Evolutionary conservation across 176 grass and related monocot species (phyloP), one percentile per base, ranked within the genome.

Genomic region (Ensete ventricosum): DNA sequence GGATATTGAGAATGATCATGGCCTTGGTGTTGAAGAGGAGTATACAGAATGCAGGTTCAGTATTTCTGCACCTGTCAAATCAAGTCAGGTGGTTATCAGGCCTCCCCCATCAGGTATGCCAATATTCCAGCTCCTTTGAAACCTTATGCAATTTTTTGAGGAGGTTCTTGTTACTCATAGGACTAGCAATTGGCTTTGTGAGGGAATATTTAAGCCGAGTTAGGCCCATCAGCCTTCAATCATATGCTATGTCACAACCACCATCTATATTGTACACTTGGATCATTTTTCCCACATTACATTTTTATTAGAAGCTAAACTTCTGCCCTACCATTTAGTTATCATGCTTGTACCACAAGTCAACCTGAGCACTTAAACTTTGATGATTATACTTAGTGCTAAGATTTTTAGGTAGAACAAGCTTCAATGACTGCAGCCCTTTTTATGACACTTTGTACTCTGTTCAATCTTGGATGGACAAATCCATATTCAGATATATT

Each of bases 101-200:
- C 83, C 75, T 14, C 70, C 87, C 29, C 63, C 77, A 81, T 74
- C 79, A 78, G 87, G 87, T 89, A 89, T 72, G 14, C 54, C 52
- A 25, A 2, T 26, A 19, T 34, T 79, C 20, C 21, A 20, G 80
- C 65, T 9, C 27, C 62, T 67, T 23, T 43, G 34, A 43, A 43
- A 43, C 6, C 34, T 43, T 43, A 6, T 43, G 34, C 34, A 43
- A 43, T 43, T 43, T 43, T 43, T 6, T 43, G 34, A 43, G 34
- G 5, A 43, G 34, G 34, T 43, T 43, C 34, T 43, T 43, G 34
- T 43, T 5, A 43, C 34, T 43, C 34, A 43, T 43, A 43, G 34
- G 5, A 43, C 34, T 43, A 6, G 34, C 34, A 43, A 43, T 43
- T 43, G 34, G 34, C 34, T 43, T 43, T 43, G 34, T 43, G 34